Evolutionary conservation across 257 asterid genomes (phyloP).

Genomic region (Scutellaria minor): DNA sequence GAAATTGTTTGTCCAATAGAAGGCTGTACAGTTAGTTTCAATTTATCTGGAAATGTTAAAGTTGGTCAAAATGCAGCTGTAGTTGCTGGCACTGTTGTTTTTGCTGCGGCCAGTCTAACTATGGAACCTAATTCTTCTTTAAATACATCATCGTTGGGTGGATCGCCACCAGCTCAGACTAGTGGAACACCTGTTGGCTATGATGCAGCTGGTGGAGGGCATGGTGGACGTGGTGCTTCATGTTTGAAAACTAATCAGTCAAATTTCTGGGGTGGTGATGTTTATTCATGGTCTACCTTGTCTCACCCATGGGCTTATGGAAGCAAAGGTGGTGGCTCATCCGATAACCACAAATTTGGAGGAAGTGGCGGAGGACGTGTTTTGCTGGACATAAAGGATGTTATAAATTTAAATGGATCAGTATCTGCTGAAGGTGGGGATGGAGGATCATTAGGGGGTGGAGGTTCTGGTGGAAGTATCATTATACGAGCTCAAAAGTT

Average conservation of each 20-base stretch:
- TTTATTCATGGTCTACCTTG: slow-evolving; percentile 82
- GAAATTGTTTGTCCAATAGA: slow-evolving; percentile 69
- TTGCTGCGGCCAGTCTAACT: slow-evolving; percentile 63
- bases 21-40: slow-evolving; percentile 81
- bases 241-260: slow-evolving; percentile 75
- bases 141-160: slow-evolving; percentile 81
- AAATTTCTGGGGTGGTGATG: slow-evolving; percentile 96
- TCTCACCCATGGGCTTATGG: slow-evolving; percentile 87
- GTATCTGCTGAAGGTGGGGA: slow-evolving; percentile 91
- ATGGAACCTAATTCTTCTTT: slow-evolving; percentile 73
- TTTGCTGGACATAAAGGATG: slow-evolving; percentile 61
- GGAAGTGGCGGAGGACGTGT: slow-evolving; percentile 96
- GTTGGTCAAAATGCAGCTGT: slow-evolving; percentile 75
- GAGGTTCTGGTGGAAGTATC: slow-evolving; percentile 98
- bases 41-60: slow-evolving; percentile 77
- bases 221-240: slow-evolving; percentile 99
- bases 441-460: slow-evolving; percentile 90
- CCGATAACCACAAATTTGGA: slow-evolving; percentile 69
- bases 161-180: slow-evolving; percentile 88
- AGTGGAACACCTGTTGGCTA: slow-evolving; percentile 94
- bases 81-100: slow-evolving; percentile 74
- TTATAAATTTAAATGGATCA: slow-evolving; percentile 79
- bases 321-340: slow-evolving; percentile 87
- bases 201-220: slow-evolving; percentile 98
- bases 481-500: slow-evolving; percentile 68